A percentile compares a stretch with the other conserved stretches of the same genome.
Conservation (phyloP, 1,139 yeast genomes). For the Pichia sp. region DNA sequence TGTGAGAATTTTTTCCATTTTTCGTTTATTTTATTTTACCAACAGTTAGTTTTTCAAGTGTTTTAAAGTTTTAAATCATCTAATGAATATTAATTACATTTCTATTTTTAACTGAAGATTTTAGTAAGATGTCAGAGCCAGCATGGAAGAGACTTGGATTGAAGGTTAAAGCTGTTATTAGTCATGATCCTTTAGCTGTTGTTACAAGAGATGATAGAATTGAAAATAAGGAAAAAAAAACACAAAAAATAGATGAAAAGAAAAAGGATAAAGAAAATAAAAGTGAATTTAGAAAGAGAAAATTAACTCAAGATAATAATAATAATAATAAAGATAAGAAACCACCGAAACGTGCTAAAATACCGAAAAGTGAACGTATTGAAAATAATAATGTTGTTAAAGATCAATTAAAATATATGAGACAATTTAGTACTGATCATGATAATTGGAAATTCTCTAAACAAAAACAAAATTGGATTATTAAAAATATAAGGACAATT, state of each 20-base stretch:
- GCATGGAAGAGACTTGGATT: slow-evolving; percentile 91
- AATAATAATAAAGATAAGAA: slow-evolving; percentile 36
- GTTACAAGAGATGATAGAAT: slow-evolving; percentile 31
- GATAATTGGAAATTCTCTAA: slow-evolving; percentile 86
- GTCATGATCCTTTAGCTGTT: slow-evolving; percentile 38
- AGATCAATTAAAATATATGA: slow-evolving; percentile 73
- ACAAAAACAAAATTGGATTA: slow-evolving; percentile 89
- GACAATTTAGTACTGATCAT: slow-evolving; percentile 55
- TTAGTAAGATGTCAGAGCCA: slow-evolving; percentile 47
- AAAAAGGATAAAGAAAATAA: slow-evolving; percentile 11
- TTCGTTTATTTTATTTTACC: no score
- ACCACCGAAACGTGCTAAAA: slow-evolving; percentile 67
- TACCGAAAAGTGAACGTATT: slow-evolving; percentile 65
- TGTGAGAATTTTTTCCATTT: no score
- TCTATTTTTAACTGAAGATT: no score
- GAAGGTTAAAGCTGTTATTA: slow-evolving; percentile 42
- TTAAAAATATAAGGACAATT: slow-evolving; percentile 56
- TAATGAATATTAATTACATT: no score
- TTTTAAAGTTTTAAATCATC: no score
- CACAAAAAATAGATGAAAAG: no score
- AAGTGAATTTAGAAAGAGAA: background rate
- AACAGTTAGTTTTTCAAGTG: no score
- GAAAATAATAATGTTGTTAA: slow-evolving; percentile 62
- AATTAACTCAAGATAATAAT: slow-evolving; percentile 11
- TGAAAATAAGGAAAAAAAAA: slow-evolving; percentile 33